A percentile compares a stretch with the other conserved stretches of the same genome.
These are phyloP conservation scores for Boletus subcaerulescens DNA, from an alignment of 768 basidiomycete species.

Conservation along the genomic window DNA sequence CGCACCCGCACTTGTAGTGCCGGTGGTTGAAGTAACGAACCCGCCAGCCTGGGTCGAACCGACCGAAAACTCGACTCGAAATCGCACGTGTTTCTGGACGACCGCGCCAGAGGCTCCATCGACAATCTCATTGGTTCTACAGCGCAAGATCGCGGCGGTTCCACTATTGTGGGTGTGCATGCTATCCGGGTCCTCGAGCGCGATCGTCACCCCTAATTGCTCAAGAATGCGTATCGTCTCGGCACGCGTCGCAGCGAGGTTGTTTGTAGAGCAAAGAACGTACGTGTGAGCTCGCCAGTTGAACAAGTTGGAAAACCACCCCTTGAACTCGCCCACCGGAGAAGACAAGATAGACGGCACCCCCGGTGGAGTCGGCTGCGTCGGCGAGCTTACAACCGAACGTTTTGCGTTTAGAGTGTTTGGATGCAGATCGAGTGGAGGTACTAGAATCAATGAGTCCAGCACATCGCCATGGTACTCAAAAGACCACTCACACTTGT, in stretches of 20 bases:
- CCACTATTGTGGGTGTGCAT: slow-evolving; percentile 34
- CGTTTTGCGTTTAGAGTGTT: slow-evolving; percentile 1
- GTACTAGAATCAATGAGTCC: slow-evolving; percentile 37
- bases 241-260: slow-evolving; percentile 57
- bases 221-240: slow-evolving; percentile 65
- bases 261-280: slow-evolving; percentile 55
- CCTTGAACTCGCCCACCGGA: slow-evolving; percentile 68
- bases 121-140: slow-evolving; percentile 48
- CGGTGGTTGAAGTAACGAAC: slow-evolving; percentile 18
- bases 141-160: slow-evolving; percentile 42
- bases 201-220: slow-evolving; percentile 58
- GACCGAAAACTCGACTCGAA: slow-evolving; percentile 75
- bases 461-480: neutral
- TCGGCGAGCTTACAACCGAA: slow-evolving; percentile 41
- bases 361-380: slow-evolving; percentile 37
- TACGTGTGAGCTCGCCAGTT: slow-evolving; percentile 74
- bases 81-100: slow-evolving; percentile 71
- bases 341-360: slow-evolving; percentile 52
- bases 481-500: slow-evolving; percentile 41
- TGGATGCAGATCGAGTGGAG: slow-evolving; percentile 45
- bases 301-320: slow-evolving; percentile 86
- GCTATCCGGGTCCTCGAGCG: slow-evolving; percentile 47
- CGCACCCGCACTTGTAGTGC: too few species aligned
- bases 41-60: slow-evolving; percentile 21
- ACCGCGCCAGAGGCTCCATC: slow-evolving; percentile 39